Base-by-base conservation (phyloP, 169 alveolate genomes). In the Neospora caninum region DNA sequence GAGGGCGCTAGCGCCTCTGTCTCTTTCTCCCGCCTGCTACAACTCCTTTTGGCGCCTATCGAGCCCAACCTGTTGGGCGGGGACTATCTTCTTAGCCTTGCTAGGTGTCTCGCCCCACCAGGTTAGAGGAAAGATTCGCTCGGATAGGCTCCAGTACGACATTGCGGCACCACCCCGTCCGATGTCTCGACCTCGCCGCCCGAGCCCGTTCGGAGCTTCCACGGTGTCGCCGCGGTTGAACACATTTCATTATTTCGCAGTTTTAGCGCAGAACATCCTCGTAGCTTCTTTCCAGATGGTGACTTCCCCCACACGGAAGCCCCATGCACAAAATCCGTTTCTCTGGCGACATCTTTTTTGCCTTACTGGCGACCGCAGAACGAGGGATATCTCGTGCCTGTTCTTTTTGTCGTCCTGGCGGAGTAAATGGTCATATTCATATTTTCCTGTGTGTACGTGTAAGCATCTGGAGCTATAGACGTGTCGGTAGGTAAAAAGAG, bases 341-440 rank as follows among this genome's bases (percentile, higher is more conserved):
- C 73, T 64, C 73, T 64, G 73, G 73, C 73, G 73, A 27, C 73
- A 27, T 64, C 20, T 4, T 27, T 49, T 27, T 64, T 27, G 73
- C 73, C 25, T 16, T 29, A 53, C 73, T 29, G 20, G 73, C 16
- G n/a, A 16, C 31, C 73, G n/a, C n/a, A 29, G 34, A 22, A 22
- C 73, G 73, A 64, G 73, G 7, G n/a, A 16, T 6, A 13, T 64
- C n/a, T 64, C 7, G 34, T 64, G 73, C 73, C 73, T 22, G 73
- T 64, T 27, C 73, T 64, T 64, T 64, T 64, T 64, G 73, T 64
- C 73, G 73, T 64, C 34, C 73, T 64, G 73, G 73, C 73, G n/a
- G 73, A 10, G 31, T 22, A 64, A 22, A 16, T 64, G 73, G 4
- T 16, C 13, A 49, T 49, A 64, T 64, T 16, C 13, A 49, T 49